phyloP scores from a whole-genome alignment of 2,329 filamentous ascomycete species.

The Xylaria arbuscula region DNA sequence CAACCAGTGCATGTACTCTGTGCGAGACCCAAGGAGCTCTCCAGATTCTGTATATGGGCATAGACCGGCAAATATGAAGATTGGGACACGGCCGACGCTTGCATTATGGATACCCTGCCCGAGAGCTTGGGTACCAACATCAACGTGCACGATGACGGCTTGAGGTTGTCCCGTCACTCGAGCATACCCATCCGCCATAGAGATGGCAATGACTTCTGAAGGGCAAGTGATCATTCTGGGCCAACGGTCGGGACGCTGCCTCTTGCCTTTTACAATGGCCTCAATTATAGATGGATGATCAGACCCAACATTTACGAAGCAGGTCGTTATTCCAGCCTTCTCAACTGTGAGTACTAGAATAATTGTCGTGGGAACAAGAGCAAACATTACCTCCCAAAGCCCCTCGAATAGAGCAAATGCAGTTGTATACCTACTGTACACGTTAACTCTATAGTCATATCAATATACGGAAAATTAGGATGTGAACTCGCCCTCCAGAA shows the following conservation, averaged over 20 bases:
- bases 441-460: too few species aligned
- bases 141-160: slow-evolving; percentile 78
- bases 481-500: too few species aligned
- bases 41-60: slow-evolving; percentile 78
- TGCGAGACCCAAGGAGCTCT: slow-evolving; percentile 74
- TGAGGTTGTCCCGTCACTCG: slow-evolving; percentile 74
- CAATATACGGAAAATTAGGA: too few species aligned
- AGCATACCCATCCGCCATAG: slow-evolving; percentile 81
- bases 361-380: neutral
- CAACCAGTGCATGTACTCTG: slow-evolving; percentile 84
- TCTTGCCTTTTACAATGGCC: slow-evolving; percentile 77
- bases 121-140: slow-evolving; percentile 81
- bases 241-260: slow-evolving; percentile 70
- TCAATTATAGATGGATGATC: slow-evolving; percentile 63
- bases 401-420: slow-evolving; percentile 80
- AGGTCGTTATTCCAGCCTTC: slow-evolving; percentile 57
- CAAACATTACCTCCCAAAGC: slow-evolving; percentile 68
- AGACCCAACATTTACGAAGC: slow-evolving; percentile 70
- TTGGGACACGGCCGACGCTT: slow-evolving; percentile 73
- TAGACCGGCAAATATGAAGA: slow-evolving; percentile 80
- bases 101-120: slow-evolving; percentile 81
- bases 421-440: slow-evolving; percentile 63
- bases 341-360: neutral
- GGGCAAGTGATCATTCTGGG: slow-evolving; percentile 74
- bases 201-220: slow-evolving; percentile 76